phyloP scores from a whole-genome alignment of 768 basidiomycete species.

The Termitomyces sp. region DNA sequence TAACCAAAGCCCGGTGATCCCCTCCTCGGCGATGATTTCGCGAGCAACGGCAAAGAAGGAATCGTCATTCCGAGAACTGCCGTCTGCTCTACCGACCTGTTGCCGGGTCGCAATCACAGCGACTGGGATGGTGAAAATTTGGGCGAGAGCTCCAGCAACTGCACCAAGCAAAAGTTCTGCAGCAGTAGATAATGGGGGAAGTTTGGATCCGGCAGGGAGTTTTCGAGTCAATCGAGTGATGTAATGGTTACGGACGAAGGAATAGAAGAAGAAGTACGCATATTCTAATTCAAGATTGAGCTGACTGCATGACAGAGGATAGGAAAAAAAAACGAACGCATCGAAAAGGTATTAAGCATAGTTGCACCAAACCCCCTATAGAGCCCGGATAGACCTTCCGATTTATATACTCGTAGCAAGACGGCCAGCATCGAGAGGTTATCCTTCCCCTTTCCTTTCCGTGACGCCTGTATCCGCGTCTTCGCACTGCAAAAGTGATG shows the following conservation, averaged over 20 bases:
- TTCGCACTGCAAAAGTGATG: slow-evolving; percentile 58
- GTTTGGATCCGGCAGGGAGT: slow-evolving; percentile 54
- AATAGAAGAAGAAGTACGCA: slow-evolving; percentile 99
- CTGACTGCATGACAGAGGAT: background rate
- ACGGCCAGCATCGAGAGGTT: slow-evolving; percentile 58
- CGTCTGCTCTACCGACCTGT: slow-evolving; percentile 62
- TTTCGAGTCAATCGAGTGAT: slow-evolving; percentile 61
- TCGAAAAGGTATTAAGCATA: slow-evolving; percentile 97
- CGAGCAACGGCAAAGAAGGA: slow-evolving; percentile 76
- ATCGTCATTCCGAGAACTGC: slow-evolving; percentile 38
- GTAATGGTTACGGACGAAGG: slow-evolving; percentile 81
- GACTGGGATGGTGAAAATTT: slow-evolving; percentile 98
- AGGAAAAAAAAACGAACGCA: slow-evolving; percentile 63
- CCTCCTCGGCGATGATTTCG: slow-evolving; percentile 88
- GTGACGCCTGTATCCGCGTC: slow-evolving; percentile 86
- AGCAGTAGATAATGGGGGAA: slow-evolving; percentile 61
- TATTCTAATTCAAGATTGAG: slow-evolving; percentile 58
- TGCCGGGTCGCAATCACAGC: slow-evolving; percentile 97
- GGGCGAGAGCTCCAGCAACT: slow-evolving; percentile 87
- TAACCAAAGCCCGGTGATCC: slow-evolving; percentile 84
- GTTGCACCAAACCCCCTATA: slow-evolving; percentile 94
- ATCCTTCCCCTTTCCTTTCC: slow-evolving; percentile 47
- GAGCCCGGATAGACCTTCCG: slow-evolving; percentile 77
- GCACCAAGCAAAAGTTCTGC: slow-evolving; percentile 89
- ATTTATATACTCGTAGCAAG: slow-evolving; percentile 64